Conservation (phyloP, 768 basidiomycete species). For the Ramaria sp. region DNA sequence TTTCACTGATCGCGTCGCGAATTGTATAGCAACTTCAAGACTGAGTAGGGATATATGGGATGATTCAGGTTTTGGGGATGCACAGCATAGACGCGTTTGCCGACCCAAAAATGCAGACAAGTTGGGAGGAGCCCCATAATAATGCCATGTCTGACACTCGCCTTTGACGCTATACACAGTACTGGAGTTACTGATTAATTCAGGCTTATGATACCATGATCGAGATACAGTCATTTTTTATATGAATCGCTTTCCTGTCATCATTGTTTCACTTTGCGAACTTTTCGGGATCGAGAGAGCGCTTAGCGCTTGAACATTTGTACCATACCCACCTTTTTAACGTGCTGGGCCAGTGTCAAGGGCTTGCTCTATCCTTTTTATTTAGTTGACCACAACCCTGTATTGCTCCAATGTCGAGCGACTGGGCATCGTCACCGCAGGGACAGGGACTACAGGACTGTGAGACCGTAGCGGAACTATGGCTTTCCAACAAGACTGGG, state of each 20-base stretch:
- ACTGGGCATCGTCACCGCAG: background rate
- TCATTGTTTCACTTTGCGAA: too few species aligned
- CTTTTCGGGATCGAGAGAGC: too few species aligned
- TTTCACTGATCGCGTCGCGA: background rate
- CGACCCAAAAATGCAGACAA: background rate
- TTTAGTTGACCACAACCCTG: too few species aligned
- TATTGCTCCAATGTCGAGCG: slow-evolving; percentile 2
- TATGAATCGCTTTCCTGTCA: too few species aligned
- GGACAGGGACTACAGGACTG: background rate
- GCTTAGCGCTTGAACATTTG: too few species aligned
- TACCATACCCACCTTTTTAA: too few species aligned
- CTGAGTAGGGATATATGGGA: background rate
- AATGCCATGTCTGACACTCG: slow-evolving; percentile 8
- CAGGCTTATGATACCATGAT: background rate
- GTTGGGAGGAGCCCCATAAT: background rate
- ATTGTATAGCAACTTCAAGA: background rate
- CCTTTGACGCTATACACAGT: background rate
- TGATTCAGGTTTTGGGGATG: background rate
- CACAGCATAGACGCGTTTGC: background rate
- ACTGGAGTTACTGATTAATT: background rate
- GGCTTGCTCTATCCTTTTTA: too few species aligned
- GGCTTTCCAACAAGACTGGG: slow-evolving; percentile 5
- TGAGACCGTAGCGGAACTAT: slow-evolving; percentile 8
- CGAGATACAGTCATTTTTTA: too few species aligned
- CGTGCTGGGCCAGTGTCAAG: too few species aligned